Base-by-base conservation (phyloP, 1,284 basidiomycete species). In the Puccinia novopanici region DNA sequence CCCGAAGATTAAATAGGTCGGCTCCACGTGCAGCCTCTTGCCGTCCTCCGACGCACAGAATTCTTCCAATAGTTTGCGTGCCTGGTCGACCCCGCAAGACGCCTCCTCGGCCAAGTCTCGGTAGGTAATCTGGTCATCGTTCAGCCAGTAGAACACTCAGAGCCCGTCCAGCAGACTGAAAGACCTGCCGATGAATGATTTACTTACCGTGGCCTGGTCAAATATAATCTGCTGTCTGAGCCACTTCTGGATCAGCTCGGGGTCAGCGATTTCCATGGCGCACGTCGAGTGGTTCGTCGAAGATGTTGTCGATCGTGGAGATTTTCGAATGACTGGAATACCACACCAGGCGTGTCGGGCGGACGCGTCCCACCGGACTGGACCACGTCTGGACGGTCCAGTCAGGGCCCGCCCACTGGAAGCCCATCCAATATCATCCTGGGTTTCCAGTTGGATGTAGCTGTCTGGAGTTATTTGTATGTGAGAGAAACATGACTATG, bases 121-220 rank as follows among this genome's bases (percentile, higher is more conserved):
- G 27, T 67, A 77, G 10, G 75, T 54, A n/a, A 77, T 57, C 75
- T 77, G 19, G 50, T 6, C 30, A 45, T n/a, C n/a, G n/a, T n/a
- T 52, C 50, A 52, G 17, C 50, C 50, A 52, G 17, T 13, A 52
- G 19, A 52, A 52, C 9, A 15, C 9, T 13, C 9, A 52, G 19
- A 52, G 17, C 9, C 12, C 50, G 4, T 19, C 9, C 68, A 37
- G 10, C 6, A 30, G n/a, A 27, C 4, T 10, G 59, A 61, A 37
- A 37, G 10, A 27, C 19, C 30, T 67, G 65, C 42, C 9, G n/a
- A 22, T 40, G 24, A 37, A 37, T 13, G 34, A 15, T 13, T 67
- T 42, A 6, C 75, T 40, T 45, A 77, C 75, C 34, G 63, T 77
- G n/a, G 75, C 75, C 54, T 77, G 75, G 42, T 77, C 75, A 19